Base-by-base conservation (phyloP, 768 basidiomycete species). In the Podaxis sp. region DNA sequence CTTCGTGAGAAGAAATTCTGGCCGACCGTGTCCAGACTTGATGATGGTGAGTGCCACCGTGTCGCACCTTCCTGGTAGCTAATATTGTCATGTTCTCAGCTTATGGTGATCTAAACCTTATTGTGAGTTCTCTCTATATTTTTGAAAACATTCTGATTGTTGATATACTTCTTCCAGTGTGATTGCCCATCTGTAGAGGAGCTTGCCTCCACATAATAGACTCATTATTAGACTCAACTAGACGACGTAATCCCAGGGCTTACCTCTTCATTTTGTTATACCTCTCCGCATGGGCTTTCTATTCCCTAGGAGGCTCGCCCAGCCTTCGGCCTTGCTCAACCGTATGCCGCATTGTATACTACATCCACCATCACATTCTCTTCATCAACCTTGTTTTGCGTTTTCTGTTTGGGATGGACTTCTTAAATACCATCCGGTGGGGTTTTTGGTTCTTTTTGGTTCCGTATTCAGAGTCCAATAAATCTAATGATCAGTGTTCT, bases 1-100 rank as follows among this genome's bases (percentile, higher is more conserved):
- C 79, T 99, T 32, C 78, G 79, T 53, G 88, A 91, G 73, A 90
- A 84, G 78, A 99, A 99, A 75, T 96, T 98, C 77, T 99, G 97
- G 97, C 96, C 97, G 0, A 82, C 91, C 4, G 90, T 95, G 46
- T 89, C 91, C 4, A 82, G 96, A 50, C 84, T 99, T 55, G 95
- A 98, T 69, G 96, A 98, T 77, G 90, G 93, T 95, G 71, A 69
- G 88, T 47, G 9, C 1, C 35, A 23, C 13, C 37, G 4, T 7
- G 37, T 57, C 14, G 0, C 11, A 38, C 23, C 11, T 35, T 9
- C 11, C 59, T 63, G 23, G 64, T 32, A 1, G 5, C 40, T 59
- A 14, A 63, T 38, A 18, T 13, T 28, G 37, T 28, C 52, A 63
- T 47, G 46, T 57, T 9, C 47, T 23, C 62, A 95, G 93, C 93